phyloP scores from a whole-genome alignment of 2,329 filamentous ascomycete species.

The Malbranchea zuffiana region DNA sequence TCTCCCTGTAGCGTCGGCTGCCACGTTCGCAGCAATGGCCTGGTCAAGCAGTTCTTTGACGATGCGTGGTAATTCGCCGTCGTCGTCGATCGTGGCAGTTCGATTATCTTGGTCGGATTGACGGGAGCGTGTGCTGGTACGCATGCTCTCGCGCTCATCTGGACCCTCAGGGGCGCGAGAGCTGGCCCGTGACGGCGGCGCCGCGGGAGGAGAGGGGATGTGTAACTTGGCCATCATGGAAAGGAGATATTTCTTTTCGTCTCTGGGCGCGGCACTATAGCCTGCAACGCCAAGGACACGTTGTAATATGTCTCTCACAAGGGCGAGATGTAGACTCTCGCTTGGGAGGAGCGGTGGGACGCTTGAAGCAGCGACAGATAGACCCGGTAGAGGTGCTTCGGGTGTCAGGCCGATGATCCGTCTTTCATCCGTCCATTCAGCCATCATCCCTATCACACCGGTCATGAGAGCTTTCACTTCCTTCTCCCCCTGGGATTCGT shows the following conservation, averaged over 20 bases:
- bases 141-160: slow-evolving; percentile 47
- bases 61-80: slow-evolving; percentile 43
- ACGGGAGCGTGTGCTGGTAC: slow-evolving; percentile 36
- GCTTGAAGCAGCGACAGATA: slow-evolving; percentile 5
- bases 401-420: slow-evolving; percentile 55
- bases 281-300: slow-evolving; percentile 47
- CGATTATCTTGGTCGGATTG: slow-evolving; percentile 29
- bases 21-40: slow-evolving; percentile 39
- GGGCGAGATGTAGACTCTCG: slow-evolving; percentile 67
- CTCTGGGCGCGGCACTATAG: slow-evolving; percentile 39
- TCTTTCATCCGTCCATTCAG: slow-evolving; percentile 91
- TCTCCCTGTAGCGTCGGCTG: slow-evolving; percentile 32
- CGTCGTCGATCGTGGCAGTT: slow-evolving; percentile 41
- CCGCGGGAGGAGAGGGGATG: slow-evolving; percentile 55
- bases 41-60: slow-evolving; percentile 50
- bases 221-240: slow-evolving; percentile 73
- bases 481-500: slow-evolving; percentile 62
- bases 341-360: slow-evolving; percentile 44
- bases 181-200: slow-evolving; percentile 46
- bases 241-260: slow-evolving; percentile 74
- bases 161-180: slow-evolving; percentile 39
- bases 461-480: slow-evolving; percentile 47
- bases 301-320: slow-evolving; percentile 68
- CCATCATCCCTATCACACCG: slow-evolving; percentile 65
- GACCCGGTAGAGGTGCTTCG: slow-evolving; percentile 48